Conservation (phyloP, 2,329 filamentous ascomycete genomes). For the Fusarium nanum region DNA sequence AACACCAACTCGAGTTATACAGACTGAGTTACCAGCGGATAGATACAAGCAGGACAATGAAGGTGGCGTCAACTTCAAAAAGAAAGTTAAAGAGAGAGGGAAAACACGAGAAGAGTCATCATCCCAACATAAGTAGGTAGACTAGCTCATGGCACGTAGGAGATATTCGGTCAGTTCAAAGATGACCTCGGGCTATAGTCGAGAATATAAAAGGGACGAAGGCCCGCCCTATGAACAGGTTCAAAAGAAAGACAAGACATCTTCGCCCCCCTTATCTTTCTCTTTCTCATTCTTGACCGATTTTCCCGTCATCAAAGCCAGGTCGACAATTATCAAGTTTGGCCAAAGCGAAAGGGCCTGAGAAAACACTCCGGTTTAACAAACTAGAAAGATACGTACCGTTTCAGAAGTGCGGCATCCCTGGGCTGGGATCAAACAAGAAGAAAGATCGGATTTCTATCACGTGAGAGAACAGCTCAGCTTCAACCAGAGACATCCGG, state of each 20-base stretch:
- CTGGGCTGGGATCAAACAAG: slow-evolving; percentile 11
- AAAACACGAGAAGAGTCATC: not conserved
- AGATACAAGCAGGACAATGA: not conserved
- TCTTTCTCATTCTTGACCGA: slow-evolving; percentile 25
- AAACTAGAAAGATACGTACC: slow-evolving; percentile 41
- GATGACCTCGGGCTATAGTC: slow-evolving; percentile 39
- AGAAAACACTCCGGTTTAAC: slow-evolving; percentile 31
- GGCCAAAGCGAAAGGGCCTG: slow-evolving; percentile 34
- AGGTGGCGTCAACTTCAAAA: not conserved
- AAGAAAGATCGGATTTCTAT: slow-evolving; percentile 6
- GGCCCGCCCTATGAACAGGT: slow-evolving; percentile 28
- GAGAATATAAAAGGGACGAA: slow-evolving; percentile 46
- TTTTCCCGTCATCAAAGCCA: slow-evolving; percentile 37
- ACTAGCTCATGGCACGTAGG: slow-evolving; percentile 1
- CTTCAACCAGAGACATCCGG: not conserved
- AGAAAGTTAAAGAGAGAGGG: slow-evolving; percentile 5
- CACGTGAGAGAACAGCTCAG: slow-evolving; percentile 22
- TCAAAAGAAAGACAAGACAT: slow-evolving; percentile 32
- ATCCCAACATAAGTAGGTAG: slow-evolving; percentile 1
- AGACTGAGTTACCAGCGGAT: slow-evolving; percentile 15
- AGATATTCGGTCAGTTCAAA: slow-evolving; percentile 10
- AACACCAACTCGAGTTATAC: slow-evolving; percentile 28
- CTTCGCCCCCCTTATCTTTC: slow-evolving; percentile 17
- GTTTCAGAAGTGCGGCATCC: slow-evolving; percentile 14
- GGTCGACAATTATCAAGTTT: slow-evolving; percentile 40